These are phyloP conservation scores for Macrolepiota fuliginosa DNA, from an alignment of 768 basidiomycete genomes.

Conservation along the genomic window DNA sequence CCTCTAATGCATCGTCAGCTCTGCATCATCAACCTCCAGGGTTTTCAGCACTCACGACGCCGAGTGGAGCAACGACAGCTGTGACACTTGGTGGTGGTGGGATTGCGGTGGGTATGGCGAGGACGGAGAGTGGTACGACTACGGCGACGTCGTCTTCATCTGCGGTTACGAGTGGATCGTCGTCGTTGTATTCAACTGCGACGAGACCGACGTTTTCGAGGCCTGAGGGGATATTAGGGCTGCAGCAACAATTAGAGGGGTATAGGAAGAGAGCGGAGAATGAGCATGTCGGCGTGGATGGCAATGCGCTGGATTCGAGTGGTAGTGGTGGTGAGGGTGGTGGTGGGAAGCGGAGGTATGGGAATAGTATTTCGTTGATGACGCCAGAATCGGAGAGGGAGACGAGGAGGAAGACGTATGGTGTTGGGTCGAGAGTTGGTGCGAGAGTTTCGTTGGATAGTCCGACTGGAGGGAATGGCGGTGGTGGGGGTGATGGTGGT, in stretches of 20 bases:
- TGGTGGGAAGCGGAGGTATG: conserved; percentile 8
- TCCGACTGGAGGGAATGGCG: conserved; percentile 16
- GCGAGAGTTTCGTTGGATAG: conserved; percentile 45
- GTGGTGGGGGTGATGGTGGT: conserved; percentile 7
- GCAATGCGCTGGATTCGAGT: background rate
- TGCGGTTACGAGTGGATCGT: conserved; percentile 45
- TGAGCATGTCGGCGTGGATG: conserved; percentile 14
- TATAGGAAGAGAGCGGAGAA: conserved; percentile 27
- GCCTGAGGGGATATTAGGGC: conserved; percentile 49
- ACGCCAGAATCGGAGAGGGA: conserved; percentile 42
- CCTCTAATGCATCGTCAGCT: conserved; percentile 50
- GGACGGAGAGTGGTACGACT: conserved; percentile 48
- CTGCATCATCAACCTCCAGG: conserved; percentile 28
- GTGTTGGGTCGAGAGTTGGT: conserved; percentile 31
- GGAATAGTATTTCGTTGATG: conserved; percentile 4
- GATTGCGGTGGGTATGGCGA: conserved; percentile 34
- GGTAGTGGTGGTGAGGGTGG: background rate
- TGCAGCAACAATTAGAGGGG: conserved; percentile 50
- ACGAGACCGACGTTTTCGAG: conserved; percentile 55
- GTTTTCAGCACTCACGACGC: conserved; percentile 51
- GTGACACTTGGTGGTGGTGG: conserved; percentile 39
- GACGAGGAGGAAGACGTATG: conserved; percentile 32
- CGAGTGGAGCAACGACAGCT: conserved; percentile 61
- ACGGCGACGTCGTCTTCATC: conserved; percentile 54
- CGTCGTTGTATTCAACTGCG: conserved; percentile 29